These are phyloP conservation scores for Sisymbrium altissimum DNA, from an alignment of 345 rosid species.

Conservation along the genomic window DNA sequence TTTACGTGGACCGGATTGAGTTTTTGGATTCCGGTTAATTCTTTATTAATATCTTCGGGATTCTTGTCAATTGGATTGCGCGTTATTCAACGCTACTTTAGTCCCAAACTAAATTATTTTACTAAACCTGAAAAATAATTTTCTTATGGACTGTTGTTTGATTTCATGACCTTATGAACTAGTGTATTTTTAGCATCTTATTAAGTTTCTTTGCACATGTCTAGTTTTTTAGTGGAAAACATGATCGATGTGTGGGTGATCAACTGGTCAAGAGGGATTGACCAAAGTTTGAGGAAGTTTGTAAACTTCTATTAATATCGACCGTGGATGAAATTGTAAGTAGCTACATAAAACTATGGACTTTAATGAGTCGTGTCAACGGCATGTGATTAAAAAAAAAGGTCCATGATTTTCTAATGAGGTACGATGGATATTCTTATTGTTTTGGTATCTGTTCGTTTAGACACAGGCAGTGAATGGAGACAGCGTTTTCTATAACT, in stretches of 20 bases:
- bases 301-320: background rate
- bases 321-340: background rate
- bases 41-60: background rate
- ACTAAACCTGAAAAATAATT: too few relatives aligned
- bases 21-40: slow-evolving; percentile 10
- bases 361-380: background rate
- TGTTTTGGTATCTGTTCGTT: background rate
- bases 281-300: background rate
- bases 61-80: background rate
- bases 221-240: background rate
- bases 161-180: background rate
- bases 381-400: background rate
- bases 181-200: background rate
- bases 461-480: too few relatives aligned
- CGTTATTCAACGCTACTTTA: background rate
- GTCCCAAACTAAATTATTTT: too few relatives aligned
- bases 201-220: background rate
- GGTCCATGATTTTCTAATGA: background rate
- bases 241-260: background rate
- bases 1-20: slow-evolving; percentile 25
- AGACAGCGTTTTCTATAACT: too few relatives aligned
- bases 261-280: background rate
- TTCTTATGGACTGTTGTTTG: too few relatives aligned
- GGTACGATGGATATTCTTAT: background rate
- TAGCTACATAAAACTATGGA: background rate